These are phyloP conservation scores for Xylaria intraflava DNA, from an alignment of 495 filamentous ascomycete genomes.

Conservation along the genomic window DNA sequence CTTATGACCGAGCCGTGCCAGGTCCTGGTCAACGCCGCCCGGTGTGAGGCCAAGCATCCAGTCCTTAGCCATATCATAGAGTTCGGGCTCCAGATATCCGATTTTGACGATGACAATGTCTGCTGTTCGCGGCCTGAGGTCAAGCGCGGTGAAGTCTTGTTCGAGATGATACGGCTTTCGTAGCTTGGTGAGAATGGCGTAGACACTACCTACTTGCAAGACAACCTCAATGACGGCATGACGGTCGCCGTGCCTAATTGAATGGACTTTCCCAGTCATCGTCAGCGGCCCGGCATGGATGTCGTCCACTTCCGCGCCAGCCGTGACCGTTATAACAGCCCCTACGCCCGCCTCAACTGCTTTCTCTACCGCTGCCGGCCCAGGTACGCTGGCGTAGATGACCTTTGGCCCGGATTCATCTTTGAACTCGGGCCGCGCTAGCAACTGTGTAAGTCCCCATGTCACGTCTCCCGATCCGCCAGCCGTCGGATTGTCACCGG, in stretches of 20 bases:
- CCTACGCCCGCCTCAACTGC: conserved; percentile 46
- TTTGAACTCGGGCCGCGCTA: conserved; percentile 44
- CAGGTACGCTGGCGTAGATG: conserved; percentile 53
- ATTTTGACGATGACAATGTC: conserved; percentile 56
- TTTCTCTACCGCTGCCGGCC: conserved; percentile 37
- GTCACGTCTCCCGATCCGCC: conserved; percentile 53
- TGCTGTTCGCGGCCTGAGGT: conserved; percentile 39
- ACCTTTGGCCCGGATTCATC: conserved; percentile 33
- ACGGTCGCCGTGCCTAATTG: conserved; percentile 47
- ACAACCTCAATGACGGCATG: conserved; percentile 47
- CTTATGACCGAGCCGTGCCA: conserved; percentile 42
- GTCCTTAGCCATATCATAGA: conserved; percentile 49
- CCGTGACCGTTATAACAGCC: conserved; percentile 46
- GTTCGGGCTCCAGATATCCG: conserved; percentile 52
- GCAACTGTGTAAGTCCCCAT: conserved; percentile 43
- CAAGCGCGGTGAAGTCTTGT: conserved; percentile 46
- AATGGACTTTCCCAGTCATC: conserved; percentile 48
- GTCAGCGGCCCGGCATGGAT: conserved; percentile 47
- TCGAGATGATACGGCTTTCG: conserved; percentile 55
- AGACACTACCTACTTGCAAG: conserved; percentile 47
- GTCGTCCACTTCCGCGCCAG: conserved; percentile 49
- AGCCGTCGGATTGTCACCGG: conserved; percentile 52
- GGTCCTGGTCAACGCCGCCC: conserved; percentile 51
- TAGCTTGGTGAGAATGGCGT: conserved; percentile 48
- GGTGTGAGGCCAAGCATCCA: conserved; percentile 52